Base-by-base conservation (phyloP, 306 rosid genomes). In the Cicer bijugum region DNA sequence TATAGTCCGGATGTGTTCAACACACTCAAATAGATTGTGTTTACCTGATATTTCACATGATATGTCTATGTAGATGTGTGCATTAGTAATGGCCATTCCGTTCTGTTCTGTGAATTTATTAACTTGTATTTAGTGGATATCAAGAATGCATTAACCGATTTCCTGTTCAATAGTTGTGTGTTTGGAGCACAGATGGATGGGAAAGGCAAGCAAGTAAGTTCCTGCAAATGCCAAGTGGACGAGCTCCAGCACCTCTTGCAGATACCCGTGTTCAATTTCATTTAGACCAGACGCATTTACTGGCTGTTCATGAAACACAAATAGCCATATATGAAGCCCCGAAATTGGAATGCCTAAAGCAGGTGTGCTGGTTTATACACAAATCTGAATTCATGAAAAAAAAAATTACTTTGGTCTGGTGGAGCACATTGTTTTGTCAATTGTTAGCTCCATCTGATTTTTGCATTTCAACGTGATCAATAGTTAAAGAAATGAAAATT, bases 181-280 rank as follows among this genome's bases (percentile, higher is more conserved):
- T 95, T 79, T 95, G 99, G 99, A 90, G 83, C 88, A 88, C 92
- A 1, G 97, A 95, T 81, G 97, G 90, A 78, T 95, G 99, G 99
- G 99, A 91, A 75, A 90, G 78, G 87, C 97, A 90, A 82, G 76
- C 88, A 39, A 87, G 84, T 75, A 95, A 88, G 61, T 82, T 84
- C 85, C 82, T 95, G 78, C 93, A 85, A 80, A 78, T 90, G 77
- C 97, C 91, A 12, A 80, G 9, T 73, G 96, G 96, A 59, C 92
- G 96, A 55, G 75, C 93, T 23, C 78, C 80, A 11, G 89, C 91
- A 65, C 91, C 97, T 80, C 87, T 82, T 59, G 93, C 89, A 6
- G 97, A 95, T 71, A 95, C 99, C 45, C 85, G 96, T 12, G 97
- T 95, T 74, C 99, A 95, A 75, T 95, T 95, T 75, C 99, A 92